Percentiles rank a stretch among this genome's conserved stretches.
Evolutionary conservation across 2,329 filamentous ascomycete species (phyloP).

Genomic region (Teratosphaeria epicoccoides): DNA sequence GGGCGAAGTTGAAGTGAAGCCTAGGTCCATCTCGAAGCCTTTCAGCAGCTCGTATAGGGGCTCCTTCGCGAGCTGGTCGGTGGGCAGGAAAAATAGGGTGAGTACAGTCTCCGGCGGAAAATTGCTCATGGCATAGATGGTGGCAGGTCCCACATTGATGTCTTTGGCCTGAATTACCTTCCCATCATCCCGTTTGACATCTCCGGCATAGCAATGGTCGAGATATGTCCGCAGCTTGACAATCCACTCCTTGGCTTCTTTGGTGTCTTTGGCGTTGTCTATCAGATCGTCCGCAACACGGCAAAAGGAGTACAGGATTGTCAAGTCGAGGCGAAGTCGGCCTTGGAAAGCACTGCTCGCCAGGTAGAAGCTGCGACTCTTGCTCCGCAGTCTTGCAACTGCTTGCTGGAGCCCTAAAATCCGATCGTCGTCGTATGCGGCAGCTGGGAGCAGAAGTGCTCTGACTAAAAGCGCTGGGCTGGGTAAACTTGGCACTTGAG

Average conservation of each 20-base stretch:
- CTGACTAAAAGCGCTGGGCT: constrained; percentile 41
- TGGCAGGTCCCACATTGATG: constrained; percentile 21
- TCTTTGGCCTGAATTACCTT: constrained; percentile 20
- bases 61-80: constrained; percentile 42
- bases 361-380: constrained; percentile 64
- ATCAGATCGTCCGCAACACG: constrained; percentile 63
- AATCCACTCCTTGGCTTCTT: constrained; percentile 50
- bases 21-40: constrained; percentile 59
- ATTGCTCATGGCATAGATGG: constrained; percentile 33
- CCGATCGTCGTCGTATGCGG: constrained; percentile 47
- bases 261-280: constrained; percentile 47
- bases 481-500: constrained; percentile 38
- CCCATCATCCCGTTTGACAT: constrained; percentile 15
- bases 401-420: constrained; percentile 51
- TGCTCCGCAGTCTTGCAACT: constrained; percentile 46
- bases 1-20: constrained; percentile 33
- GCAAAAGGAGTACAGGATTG: constrained; percentile 63
- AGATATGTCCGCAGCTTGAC: constrained; percentile 48
- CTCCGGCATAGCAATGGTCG: constrained; percentile 39
- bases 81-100: constrained; percentile 51
- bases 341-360: constrained; percentile 61
- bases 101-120: constrained; percentile 45
- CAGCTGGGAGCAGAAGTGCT: constrained; percentile 40
- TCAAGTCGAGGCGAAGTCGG: constrained; percentile 55
- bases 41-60: constrained; percentile 55